Conservation (phyloP, 2,329 filamentous ascomycete species). For the Thielaviopsis ethacetica region DNA sequence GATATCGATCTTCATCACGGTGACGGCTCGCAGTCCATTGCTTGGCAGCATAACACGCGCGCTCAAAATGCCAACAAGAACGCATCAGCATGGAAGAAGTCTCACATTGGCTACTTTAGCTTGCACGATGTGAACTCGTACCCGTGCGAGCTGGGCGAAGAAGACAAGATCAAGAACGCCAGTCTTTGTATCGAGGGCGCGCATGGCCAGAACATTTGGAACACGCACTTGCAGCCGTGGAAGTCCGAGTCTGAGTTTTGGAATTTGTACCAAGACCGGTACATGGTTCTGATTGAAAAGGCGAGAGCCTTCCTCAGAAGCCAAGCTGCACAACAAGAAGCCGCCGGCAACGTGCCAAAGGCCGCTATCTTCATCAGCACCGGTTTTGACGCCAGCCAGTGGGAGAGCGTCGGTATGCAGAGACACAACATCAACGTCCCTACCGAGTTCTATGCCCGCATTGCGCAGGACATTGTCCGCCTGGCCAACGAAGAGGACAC, state of each 20-base stretch:
- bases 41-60: conserved; percentile 76
- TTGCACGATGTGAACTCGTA: conserved; percentile 98
- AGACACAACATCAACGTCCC: conserved; percentile 90
- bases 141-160: conserved; percentile 86
- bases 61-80: conserved; percentile 61
- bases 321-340: conserved; percentile 50
- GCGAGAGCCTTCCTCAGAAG: conserved; percentile 57
- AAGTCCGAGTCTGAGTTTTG: conserved; percentile 73
- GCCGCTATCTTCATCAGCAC: conserved; percentile 89
- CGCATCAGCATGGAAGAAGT: conserved; percentile 60
- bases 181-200: conserved; percentile 89
- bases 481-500: conserved; percentile 67
- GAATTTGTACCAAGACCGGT: conserved; percentile 67
- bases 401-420: conserved; percentile 87
- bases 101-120: conserved; percentile 87
- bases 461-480: conserved; percentile 70
- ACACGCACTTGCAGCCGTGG: conserved; percentile 84
- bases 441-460: conserved; percentile 86
- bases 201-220: conserved; percentile 90
- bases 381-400: conserved; percentile 93
- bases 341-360: conserved; percentile 47
- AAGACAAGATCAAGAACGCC: conserved; percentile 83
- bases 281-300: conserved; percentile 63
- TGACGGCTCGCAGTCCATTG: conserved; percentile 87
- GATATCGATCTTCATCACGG: conserved; percentile 88